phyloP scores from a whole-genome alignment of 1,139 yeast genomes.

The Pichia kudriavzevii region DNA sequence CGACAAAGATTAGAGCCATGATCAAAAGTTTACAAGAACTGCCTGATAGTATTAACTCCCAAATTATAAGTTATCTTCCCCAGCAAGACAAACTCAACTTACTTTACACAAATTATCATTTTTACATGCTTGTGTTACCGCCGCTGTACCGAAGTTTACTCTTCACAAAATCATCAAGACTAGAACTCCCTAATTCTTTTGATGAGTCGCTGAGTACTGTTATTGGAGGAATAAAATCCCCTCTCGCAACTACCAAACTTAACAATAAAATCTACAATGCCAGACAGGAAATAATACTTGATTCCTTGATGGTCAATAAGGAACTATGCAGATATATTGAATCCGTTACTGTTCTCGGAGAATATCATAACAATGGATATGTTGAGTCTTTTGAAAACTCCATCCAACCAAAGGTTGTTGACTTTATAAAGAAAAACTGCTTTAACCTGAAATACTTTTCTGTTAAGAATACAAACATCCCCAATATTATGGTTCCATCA shows the following conservation, averaged over 20 bases:
- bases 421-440: conserved; percentile 17
- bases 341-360: conserved; percentile 16
- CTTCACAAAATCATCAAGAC: conserved; percentile 17
- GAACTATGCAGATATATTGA: conserved; percentile 21
- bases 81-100: conserved; percentile 25
- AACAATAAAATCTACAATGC: conserved; percentile 16
- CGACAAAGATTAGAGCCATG: too few relatives aligned
- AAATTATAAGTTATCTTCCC: conserved; percentile 20
- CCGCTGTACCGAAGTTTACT: conserved; percentile 23
- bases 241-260: conserved; percentile 18
- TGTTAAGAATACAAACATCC: conserved; percentile 9
- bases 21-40: conserved; percentile 16
- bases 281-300: conserved; percentile 26
- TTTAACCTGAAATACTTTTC: conserved; percentile 16
- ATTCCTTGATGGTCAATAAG: conserved; percentile 23
- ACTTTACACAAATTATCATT: conserved; percentile 21
- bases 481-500: conserved; percentile 8
- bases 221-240: conserved; percentile 23
- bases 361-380: neutral
- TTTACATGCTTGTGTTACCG: conserved; percentile 22
- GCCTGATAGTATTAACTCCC: conserved; percentile 18
- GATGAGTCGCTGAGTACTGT: conserved; percentile 20
- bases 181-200: conserved; percentile 12
- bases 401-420: conserved; percentile 13
- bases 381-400: conserved; percentile 1